A percentile compares a stretch with the other conserved stretches of the same genome.
phyloP scores from a whole-genome alignment of 2,329 filamentous ascomycete genomes.

The Fusarium acutatum region DNA sequence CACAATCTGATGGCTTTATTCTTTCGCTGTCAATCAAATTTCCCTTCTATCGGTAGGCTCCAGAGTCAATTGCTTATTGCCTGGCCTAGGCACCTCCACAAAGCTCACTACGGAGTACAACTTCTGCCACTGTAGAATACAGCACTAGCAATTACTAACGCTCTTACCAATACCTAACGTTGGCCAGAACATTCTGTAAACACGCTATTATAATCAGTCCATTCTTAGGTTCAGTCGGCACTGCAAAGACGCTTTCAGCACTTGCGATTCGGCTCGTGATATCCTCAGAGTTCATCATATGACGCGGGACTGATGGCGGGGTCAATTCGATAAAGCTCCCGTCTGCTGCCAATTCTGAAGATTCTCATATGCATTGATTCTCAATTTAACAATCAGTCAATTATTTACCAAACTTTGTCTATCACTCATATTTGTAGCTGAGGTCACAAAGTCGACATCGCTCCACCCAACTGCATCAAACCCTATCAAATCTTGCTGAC shows the following conservation, averaged over 20 bases:
- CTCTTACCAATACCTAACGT: background rate
- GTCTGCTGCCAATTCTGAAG: background rate
- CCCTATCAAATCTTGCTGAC: constrained; percentile 15
- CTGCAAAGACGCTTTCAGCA: background rate
- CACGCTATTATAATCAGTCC: background rate
- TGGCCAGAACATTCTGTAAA: background rate
- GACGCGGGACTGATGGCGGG: constrained; percentile 40
- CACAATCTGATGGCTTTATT: background rate
- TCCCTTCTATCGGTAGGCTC: background rate
- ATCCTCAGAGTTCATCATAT: constrained; percentile 24
- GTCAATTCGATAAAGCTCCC: constrained; percentile 6
- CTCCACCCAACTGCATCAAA: constrained; percentile 4
- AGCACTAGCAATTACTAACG: background rate
- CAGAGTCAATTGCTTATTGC: background rate
- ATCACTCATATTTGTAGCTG: background rate
- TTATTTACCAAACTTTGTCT: rapidly evolving
- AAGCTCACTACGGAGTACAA: background rate
- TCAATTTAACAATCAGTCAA: too few species aligned
- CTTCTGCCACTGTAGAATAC: background rate
- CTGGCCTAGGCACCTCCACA: background rate
- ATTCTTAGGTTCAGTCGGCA: constrained; percentile 1
- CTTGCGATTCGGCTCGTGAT: constrained; percentile 8
- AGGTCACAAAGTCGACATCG: background rate
- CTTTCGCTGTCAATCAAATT: background rate
- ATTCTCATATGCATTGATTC: background rate